Percentiles rank a stretch among this genome's conserved stretches.
Conservation (phyloP, 768 basidiomycete genomes). For the Boletus rubescentipes region DNA sequence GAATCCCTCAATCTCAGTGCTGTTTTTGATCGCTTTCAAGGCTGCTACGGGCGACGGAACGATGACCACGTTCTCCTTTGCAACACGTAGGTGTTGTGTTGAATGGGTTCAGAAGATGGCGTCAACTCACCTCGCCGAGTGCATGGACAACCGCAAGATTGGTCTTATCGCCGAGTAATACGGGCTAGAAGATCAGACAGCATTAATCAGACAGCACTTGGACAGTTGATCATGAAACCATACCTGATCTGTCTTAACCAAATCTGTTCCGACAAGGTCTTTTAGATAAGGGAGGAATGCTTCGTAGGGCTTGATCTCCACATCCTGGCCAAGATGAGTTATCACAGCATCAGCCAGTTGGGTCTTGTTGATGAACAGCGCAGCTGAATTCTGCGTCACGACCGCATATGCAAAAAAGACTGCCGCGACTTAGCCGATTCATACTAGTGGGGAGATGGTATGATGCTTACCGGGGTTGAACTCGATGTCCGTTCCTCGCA, state of each 20-base stretch:
- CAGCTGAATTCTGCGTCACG: slow-evolving; percentile 55
- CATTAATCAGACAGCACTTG: neutral
- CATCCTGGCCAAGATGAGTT: slow-evolving; percentile 51
- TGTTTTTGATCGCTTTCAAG: slow-evolving; percentile 79
- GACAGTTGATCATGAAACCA: slow-evolving; percentile 4
- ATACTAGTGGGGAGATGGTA: neutral
- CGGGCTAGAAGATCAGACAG: slow-evolving; percentile 45
- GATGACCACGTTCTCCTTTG: slow-evolving; percentile 57
- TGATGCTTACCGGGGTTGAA: slow-evolving; percentile 65
- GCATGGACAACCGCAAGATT: slow-evolving; percentile 82
- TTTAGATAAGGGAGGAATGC: slow-evolving; percentile 64
- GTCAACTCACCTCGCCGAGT: slow-evolving; percentile 56
- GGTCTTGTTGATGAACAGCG: slow-evolving; percentile 64
- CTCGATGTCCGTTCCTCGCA: slow-evolving; percentile 89
- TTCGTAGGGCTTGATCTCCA: slow-evolving; percentile 72
- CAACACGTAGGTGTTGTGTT: neutral
- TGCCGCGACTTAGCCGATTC: slow-evolving; percentile 23
- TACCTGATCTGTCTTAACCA: slow-evolving; percentile 35
- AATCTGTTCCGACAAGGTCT: slow-evolving; percentile 40
- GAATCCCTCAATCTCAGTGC: slow-evolving; percentile 85
- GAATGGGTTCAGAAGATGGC: neutral
- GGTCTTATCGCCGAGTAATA: slow-evolving; percentile 74
- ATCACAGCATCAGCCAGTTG: slow-evolving; percentile 44
- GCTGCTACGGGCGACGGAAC: slow-evolving; percentile 74
- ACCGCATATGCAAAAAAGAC: slow-evolving; percentile 94